Conservation (phyloP, 2,329 filamentous ascomycete genomes). For the Penicillium sp. region DNA sequence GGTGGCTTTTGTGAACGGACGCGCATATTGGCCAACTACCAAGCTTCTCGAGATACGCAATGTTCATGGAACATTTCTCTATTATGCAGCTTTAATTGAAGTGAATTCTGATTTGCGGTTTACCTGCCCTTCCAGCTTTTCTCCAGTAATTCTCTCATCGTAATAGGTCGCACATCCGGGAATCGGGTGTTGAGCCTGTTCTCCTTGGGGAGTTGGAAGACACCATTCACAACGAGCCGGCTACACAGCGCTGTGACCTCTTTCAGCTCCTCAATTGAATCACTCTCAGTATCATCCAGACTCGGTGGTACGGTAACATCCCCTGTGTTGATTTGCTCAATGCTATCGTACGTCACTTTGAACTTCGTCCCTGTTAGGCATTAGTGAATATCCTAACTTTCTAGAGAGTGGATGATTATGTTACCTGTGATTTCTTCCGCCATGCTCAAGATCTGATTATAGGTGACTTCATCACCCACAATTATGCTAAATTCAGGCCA, state of each 20-base stretch:
- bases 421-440: constrained; percentile 47
- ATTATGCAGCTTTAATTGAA: neutral
- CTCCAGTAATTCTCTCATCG: constrained; percentile 26
- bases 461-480: constrained; percentile 46
- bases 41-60: neutral
- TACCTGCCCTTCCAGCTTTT: constrained; percentile 15
- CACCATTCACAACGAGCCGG: constrained; percentile 28
- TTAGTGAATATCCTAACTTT: neutral
- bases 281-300: constrained; percentile 16
- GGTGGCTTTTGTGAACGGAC: neutral
- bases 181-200: constrained; percentile 24
- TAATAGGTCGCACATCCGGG: constrained; percentile 24
- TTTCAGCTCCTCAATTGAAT: constrained; percentile 23
- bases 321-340: constrained; percentile 35
- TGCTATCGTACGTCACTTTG: constrained; percentile 34
- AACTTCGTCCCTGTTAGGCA: constrained; percentile 33
- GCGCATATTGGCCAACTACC: neutral
- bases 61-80: neutral
- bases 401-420: neutral
- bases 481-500: constrained; percentile 46
- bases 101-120: neutral
- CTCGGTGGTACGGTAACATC: constrained; percentile 36
- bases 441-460: constrained; percentile 47
- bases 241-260: constrained; percentile 30
- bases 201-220: constrained; percentile 28